These are phyloP conservation scores for Calocera viscosa DNA, from an alignment of 768 basidiomycete species.

Conservation along the genomic window DNA sequence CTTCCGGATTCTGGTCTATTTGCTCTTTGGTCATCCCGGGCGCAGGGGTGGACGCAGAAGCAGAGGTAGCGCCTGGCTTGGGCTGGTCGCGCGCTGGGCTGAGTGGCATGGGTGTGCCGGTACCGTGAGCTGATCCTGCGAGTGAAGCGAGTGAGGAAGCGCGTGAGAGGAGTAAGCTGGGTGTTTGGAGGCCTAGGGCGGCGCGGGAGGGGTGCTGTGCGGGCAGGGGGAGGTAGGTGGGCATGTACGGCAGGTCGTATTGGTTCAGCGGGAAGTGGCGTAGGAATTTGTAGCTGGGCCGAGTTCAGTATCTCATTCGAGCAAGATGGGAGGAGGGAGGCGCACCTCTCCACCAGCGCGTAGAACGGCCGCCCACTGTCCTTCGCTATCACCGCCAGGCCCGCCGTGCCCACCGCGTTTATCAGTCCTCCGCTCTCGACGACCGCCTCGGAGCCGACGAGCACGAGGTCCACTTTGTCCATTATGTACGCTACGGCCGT, in stretches of 20 bases:
- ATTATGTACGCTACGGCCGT: constrained; percentile 95
- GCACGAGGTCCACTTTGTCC: constrained; percentile 87
- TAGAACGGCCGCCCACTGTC: constrained; percentile 93
- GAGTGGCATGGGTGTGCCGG: neutral
- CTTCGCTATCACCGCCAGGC: constrained; percentile 92
- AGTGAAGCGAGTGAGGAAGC: constrained; percentile 15
- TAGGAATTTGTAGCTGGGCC: constrained; percentile 85
- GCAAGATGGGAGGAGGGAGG: constrained; percentile 8
- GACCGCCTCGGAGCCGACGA: constrained; percentile 96
- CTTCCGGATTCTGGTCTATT: constrained; percentile 70
- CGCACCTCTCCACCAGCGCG: constrained; percentile 78
- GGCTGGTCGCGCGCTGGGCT: neutral
- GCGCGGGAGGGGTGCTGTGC: constrained; percentile 19
- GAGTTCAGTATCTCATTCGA: neutral
- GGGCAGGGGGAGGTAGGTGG: constrained; percentile 61
- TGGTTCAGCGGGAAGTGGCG: constrained; percentile 88
- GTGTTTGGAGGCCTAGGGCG: constrained; percentile 13
- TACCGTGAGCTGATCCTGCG: constrained; percentile 5
- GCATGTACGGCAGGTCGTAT: constrained; percentile 73
- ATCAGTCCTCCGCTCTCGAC: constrained; percentile 91
- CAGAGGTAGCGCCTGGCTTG: neutral
- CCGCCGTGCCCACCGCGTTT: constrained; percentile 88
- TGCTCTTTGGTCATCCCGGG: constrained; percentile 61
- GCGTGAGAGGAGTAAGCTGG: constrained; percentile 11
- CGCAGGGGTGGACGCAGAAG: neutral